Evolutionary conservation across 164 flowering plant genomes (phyloP).

Genomic region (Echeveria elegans): DNA sequence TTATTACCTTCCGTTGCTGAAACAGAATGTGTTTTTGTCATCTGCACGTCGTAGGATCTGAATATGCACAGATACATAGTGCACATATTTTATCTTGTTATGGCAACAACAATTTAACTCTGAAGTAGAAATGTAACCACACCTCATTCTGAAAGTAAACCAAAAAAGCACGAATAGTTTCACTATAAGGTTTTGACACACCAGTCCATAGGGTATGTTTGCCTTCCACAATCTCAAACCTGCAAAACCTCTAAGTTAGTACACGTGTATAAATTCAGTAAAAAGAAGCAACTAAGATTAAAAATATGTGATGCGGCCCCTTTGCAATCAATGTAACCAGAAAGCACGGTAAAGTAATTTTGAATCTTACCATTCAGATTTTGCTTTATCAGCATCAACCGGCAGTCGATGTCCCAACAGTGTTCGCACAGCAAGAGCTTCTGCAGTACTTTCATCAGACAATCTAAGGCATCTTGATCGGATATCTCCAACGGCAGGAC

Average conservation of each 20-base stretch:
- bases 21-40: slow-evolving; percentile 67
- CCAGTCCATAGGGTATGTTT: slow-evolving; percentile 75
- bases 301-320: too few species aligned
- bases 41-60: slow-evolving; percentile 74
- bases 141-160: slow-evolving; percentile 91
- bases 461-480: slow-evolving; percentile 90
- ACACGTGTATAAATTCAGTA: too few species aligned
- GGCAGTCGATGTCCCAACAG: slow-evolving; percentile 91
- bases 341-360: not conserved
- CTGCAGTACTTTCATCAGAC: slow-evolving; percentile 83
- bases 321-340: not conserved
- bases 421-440: slow-evolving; percentile 79
- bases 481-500: slow-evolving; percentile 99
- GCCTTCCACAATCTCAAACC: slow-evolving; percentile 89
- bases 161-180: slow-evolving; percentile 82
- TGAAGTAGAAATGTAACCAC: slow-evolving; percentile 3
- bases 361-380: slow-evolving; percentile 73
- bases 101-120: not conserved
- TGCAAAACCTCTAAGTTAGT: slow-evolving; percentile 23
- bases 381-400: slow-evolving; percentile 52
- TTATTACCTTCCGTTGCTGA: slow-evolving; percentile 88
- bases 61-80: slow-evolving; percentile 9
- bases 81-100: not conserved
- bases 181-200: slow-evolving; percentile 83
- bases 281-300: too few species aligned